These are phyloP conservation scores for Corylus americana DNA, from an alignment of 306 rosid species.

Conservation along the genomic window DNA sequence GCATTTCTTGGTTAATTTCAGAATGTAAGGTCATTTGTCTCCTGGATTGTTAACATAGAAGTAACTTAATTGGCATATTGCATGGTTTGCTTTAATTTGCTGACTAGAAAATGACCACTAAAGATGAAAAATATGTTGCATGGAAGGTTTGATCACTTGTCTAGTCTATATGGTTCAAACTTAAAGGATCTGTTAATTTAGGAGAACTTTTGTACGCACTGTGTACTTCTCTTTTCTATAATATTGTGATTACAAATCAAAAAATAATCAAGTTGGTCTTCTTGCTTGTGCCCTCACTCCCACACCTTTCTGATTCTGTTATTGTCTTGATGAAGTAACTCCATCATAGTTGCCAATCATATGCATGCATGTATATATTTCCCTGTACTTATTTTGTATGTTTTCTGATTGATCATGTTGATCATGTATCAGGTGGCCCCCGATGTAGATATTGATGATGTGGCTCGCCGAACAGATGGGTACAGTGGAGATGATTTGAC, in stretches of 20 bases:
- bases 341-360: neutral
- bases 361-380: neutral
- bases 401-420: slow-evolving; percentile 9
- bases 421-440: slow-evolving; percentile 64
- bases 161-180: neutral
- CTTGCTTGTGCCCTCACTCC: neutral
- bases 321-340: neutral
- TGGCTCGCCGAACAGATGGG: slow-evolving; percentile 93
- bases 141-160: neutral
- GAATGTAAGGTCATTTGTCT: neutral
- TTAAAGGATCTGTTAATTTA: neutral
- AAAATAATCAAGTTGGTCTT: neutral
- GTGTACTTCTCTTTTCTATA: neutral
- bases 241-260: neutral
- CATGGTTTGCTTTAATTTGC: neutral
- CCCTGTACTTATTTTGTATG: neutral
- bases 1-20: neutral
- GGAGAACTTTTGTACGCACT: neutral
- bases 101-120: neutral
- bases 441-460: slow-evolving; percentile 84
- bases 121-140: neutral
- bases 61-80: neutral
- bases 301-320: neutral
- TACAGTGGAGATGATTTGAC: slow-evolving; percentile 99
- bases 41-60: neutral